Evolutionary conservation across 2,329 filamentous ascomycete species (phyloP), one percentile per base, ranked within the genome.

Genomic region (Hypoxylon sp.): DNA sequence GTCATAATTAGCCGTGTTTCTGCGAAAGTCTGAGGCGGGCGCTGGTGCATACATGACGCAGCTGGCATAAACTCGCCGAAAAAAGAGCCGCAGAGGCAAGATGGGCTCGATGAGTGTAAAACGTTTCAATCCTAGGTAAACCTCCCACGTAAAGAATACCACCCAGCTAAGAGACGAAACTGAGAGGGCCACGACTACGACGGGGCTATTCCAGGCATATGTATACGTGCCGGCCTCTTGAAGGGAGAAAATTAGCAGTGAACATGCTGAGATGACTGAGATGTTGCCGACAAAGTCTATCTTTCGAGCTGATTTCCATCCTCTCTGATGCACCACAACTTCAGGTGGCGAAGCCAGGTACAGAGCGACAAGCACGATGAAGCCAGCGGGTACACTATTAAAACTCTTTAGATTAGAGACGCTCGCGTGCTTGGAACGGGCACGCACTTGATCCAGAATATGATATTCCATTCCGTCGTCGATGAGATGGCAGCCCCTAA

Each of bases 381-480:
- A 73, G 0, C 85, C 85, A 68, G 84, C 83, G 0, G 86, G 86
- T 21, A 87, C 80, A 69, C 85, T 87, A 61, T 8, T n/a, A 6
- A 6, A 29, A 47, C 21, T 31, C 17, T 67, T n/a, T n/a, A n/a
- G n/a, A n/a, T n/a, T 74, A 61, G 76, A n/a, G 47, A 31, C 27
- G 5, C 19, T 6, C 8, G 3, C 29, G 5, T 6, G 17, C 11
- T 54, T n/a, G 54, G 65, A 47, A 0, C 62, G 46, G 7, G 55
- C 7, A 71, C 83, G 50, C 77, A 89, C 87, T 90, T 90, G 75
- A 89, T 85, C 75, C 86, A 86, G 75, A 90, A 90, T 42, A 90
- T 82, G 81, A 87, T 88, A 55, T 85, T 81, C 88, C 88, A 90
- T 47, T 80, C 82, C 17, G 83, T 82, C 1, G 82, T 77, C n/a